These are phyloP conservation scores for Chlorophyllum brunneum DNA, from an alignment of 768 basidiomycete genomes.

Conservation along the genomic window DNA sequence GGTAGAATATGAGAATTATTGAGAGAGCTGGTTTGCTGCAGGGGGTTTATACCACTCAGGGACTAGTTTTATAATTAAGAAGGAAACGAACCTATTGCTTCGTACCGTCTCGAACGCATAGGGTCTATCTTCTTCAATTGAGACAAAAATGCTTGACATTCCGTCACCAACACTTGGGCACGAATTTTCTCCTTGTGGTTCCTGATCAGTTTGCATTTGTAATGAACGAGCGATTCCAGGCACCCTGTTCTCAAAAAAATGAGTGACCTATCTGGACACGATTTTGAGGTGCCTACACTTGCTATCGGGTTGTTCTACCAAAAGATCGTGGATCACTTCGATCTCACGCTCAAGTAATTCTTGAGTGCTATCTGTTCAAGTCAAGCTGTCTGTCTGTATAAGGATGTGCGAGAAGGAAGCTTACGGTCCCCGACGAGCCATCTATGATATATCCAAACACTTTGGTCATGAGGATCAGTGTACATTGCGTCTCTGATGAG, in stretches of 20 bases:
- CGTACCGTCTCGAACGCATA: conserved; percentile 62
- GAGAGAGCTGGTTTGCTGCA: conserved; percentile 3
- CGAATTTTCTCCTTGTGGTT: conserved; percentile 35
- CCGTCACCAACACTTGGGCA: conserved; percentile 32
- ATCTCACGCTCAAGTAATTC: conserved; percentile 72
- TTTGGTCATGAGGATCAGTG: conserved; percentile 94
- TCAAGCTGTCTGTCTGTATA: neutral
- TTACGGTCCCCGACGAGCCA: conserved; percentile 86
- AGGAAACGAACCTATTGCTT: conserved; percentile 54
- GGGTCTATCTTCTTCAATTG: conserved; percentile 64
- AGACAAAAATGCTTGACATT: conserved; percentile 49
- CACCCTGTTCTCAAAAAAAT: conserved; percentile 60
- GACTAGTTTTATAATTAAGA: neutral
- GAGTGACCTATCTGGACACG: neutral
- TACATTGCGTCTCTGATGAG: conserved; percentile 92
- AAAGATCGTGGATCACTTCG: conserved; percentile 70
- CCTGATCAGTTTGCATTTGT: conserved; percentile 65
- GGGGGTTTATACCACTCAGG: neutral
- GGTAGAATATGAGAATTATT: neutral
- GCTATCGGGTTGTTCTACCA: conserved; percentile 87
- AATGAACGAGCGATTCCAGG: conserved; percentile 87
- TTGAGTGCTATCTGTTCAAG: conserved; percentile 49
- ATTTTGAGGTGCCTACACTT: conserved; percentile 61
- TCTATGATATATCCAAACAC: conserved; percentile 98
- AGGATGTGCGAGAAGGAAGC: conserved; percentile 17